phyloP scores from a whole-genome alignment of 2,329 filamentous ascomycete genomes.

The Lasiodiplodia sp. region DNA sequence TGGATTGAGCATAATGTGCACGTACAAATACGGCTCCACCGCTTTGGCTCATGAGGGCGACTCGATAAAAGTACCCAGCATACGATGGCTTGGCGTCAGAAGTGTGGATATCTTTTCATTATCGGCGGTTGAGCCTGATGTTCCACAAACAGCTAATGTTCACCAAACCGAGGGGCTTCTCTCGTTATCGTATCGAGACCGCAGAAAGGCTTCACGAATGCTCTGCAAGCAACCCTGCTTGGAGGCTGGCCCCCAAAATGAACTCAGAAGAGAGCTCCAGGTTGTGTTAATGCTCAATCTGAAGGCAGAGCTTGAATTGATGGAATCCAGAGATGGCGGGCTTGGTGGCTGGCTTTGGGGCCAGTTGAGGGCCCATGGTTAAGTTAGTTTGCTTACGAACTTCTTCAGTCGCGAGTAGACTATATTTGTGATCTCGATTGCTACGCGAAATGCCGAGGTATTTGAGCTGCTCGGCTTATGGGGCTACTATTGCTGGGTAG shows the following conservation, averaged over 20 bases:
- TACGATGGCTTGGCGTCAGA: conserved; percentile 72
- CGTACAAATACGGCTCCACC: conserved; percentile 75
- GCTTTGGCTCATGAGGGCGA: conserved; percentile 66
- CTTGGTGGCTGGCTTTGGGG: conserved; percentile 39
- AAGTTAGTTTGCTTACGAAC: neutral
- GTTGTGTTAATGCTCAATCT: conserved; percentile 75
- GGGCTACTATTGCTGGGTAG: neutral
- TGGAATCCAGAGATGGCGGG: conserved; percentile 57
- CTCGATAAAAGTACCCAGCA: conserved; percentile 55
- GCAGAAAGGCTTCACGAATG: conserved; percentile 63
- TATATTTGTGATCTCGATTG: neutral
- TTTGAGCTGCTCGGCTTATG: conserved; percentile 6
- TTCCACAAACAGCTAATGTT: conserved; percentile 27
- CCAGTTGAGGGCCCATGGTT: neutral
- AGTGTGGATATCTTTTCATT: conserved; percentile 35
- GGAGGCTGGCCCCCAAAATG: conserved; percentile 44
- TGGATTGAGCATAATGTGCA: conserved; percentile 75
- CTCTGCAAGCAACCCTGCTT: conserved; percentile 51
- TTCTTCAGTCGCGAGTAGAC: neutral
- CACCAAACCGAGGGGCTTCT: conserved; percentile 54
- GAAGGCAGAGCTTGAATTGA: conserved; percentile 79
- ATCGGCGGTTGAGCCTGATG: conserved; percentile 18
- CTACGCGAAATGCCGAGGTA: neutral
- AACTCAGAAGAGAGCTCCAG: conserved; percentile 67
- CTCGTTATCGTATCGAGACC: conserved; percentile 63